phyloP scores from a whole-genome alignment of 2,329 filamentous ascomycete genomes.

The Colletotrichum sp. region DNA sequence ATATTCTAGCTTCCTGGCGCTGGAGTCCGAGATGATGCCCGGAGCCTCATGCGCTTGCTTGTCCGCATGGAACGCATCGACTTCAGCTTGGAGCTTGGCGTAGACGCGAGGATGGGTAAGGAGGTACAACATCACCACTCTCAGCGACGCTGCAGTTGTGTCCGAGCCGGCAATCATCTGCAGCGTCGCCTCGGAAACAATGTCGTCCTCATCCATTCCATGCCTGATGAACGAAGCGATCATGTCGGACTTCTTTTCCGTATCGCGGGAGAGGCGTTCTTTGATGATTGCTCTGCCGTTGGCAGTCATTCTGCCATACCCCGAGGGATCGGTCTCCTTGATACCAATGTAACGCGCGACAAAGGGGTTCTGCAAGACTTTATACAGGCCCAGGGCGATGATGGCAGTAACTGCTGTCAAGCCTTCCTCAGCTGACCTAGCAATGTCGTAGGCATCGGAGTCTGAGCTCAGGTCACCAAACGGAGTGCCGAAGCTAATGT shows the following conservation, averaged over 20 bases:
- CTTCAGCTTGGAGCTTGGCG: slow-evolving; percentile 50
- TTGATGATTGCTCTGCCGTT: slow-evolving; percentile 23
- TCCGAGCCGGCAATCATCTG: slow-evolving; percentile 39
- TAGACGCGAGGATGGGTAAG: slow-evolving; percentile 53
- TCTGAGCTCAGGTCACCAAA: slow-evolving; percentile 52
- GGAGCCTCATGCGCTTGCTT: slow-evolving; percentile 11
- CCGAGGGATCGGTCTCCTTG: slow-evolving; percentile 11
- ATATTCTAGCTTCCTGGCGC: slow-evolving; percentile 55
- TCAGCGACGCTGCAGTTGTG: slow-evolving; percentile 37
- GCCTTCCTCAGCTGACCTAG: slow-evolving; percentile 43
- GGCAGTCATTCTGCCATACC: slow-evolving; percentile 21
- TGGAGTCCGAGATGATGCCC: slow-evolving; percentile 39
- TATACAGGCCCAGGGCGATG: slow-evolving; percentile 13
- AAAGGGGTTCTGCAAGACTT: slow-evolving; percentile 9
- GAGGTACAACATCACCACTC: slow-evolving; percentile 55
- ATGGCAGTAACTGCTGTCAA: slow-evolving; percentile 22
- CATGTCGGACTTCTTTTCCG: slow-evolving; percentile 6
- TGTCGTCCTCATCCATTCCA: slow-evolving; percentile 27
- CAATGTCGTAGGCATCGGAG: slow-evolving; percentile 50
- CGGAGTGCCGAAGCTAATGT: slow-evolving; percentile 54
- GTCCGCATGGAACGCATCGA: slow-evolving; percentile 36
- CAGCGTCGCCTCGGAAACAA: slow-evolving; percentile 35
- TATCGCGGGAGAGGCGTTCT: slow-evolving; percentile 2
- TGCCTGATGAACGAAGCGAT: slow-evolving; percentile 46
- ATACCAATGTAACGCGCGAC: slow-evolving; percentile 11